Conservation (phyloP, 2,329 filamentous ascomycete genomes). For the Monosporascus sp. region DNA sequence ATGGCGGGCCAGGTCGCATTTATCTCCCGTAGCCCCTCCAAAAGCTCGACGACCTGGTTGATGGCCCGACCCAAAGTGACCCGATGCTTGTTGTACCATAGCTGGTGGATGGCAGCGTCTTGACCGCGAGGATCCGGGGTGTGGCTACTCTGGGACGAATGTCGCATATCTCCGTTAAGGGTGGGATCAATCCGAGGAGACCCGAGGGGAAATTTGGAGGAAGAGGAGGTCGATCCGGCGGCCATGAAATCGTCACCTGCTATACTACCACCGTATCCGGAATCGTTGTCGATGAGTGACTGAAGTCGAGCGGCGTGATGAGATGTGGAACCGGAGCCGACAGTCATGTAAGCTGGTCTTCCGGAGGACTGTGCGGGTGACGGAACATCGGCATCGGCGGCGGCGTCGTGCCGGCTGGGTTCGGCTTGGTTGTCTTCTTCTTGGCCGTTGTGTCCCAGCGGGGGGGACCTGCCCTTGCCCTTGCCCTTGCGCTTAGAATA, state of each 20-base stretch:
- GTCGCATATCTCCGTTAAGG: constrained; percentile 39
- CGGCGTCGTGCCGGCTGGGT: constrained; percentile 13
- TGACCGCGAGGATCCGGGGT: constrained; percentile 55
- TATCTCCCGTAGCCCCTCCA: constrained; percentile 80
- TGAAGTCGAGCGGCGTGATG: constrained; percentile 77
- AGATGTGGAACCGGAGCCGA: constrained; percentile 75
- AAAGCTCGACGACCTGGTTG: constrained; percentile 74
- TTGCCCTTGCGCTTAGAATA: constrained; percentile 44
- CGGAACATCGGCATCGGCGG: constrained; percentile 13
- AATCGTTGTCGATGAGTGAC: constrained; percentile 78
- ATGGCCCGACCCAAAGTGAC: constrained; percentile 84
- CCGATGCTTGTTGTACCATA: constrained; percentile 92
- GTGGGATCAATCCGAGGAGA: constrained; percentile 38
- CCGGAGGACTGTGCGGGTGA: constrained; percentile 23
- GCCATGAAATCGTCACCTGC: constrained; percentile 51
- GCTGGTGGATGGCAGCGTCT: constrained; percentile 81
- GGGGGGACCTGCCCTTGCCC: constrained; percentile 33
- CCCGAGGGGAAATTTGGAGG: constrained; percentile 24
- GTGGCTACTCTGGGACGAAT: constrained; percentile 37
- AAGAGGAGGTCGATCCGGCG: constrained; percentile 8
- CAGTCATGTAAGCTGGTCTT: constrained; percentile 74
- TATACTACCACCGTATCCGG: constrained; percentile 83
- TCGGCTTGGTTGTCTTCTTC: constrained; percentile 18
- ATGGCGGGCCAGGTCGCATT: constrained; percentile 91
- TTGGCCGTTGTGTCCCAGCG: background rate